Base-by-base conservation (phyloP, 1,139 yeast genomes). In the Kurtzmaniella quercitrusa region DNA sequence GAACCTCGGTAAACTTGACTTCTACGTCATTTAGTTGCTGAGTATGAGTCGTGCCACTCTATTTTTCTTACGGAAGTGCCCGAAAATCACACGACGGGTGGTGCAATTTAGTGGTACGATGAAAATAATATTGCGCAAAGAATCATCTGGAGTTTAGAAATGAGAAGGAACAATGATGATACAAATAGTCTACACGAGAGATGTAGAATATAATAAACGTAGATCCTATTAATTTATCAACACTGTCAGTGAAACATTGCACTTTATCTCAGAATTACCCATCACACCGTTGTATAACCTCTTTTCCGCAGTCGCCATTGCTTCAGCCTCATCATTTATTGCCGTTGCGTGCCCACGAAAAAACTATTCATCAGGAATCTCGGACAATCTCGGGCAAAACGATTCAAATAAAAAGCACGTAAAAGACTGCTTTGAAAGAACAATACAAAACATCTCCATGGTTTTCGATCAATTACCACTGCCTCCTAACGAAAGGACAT, bases 391-490 rank as follows among this genome's bases (percentile, higher is more conserved):
- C 37, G 37, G 37, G 37, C n/a, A 8, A 17, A 15, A 9, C 23
- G 8, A 19, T 19, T 14, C 19, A 19, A 17, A 34, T 34, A 34
- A 16, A 34, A 16, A 34, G 23, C 37, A 34, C 19, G 23, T 2
- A 6, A 34, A 17, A 34, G 19, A 34, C 37, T 34, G 25, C 31
- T 10, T 4, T 12, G 10, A 27, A 27, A 11, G 14, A 27, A 6
- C 9, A 16, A 8, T n/a, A 34, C 8, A 16, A 15, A 16, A 11
- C 19, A 17, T 11, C 21, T 10, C 9, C 14, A 36, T 36, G 38
- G 27, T 19, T 18, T 36, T 17, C 25, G 38, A 18, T 12, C 38
- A 36, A 36, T 21, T 36, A 21, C 38, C 38, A n/a, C 25, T 21
- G 25, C 38, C 38, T 21, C 38, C 38, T 12, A 36, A 36, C 14